phyloP scores from a whole-genome alignment of 345 rosid species.

The Linum trigynum region DNA sequence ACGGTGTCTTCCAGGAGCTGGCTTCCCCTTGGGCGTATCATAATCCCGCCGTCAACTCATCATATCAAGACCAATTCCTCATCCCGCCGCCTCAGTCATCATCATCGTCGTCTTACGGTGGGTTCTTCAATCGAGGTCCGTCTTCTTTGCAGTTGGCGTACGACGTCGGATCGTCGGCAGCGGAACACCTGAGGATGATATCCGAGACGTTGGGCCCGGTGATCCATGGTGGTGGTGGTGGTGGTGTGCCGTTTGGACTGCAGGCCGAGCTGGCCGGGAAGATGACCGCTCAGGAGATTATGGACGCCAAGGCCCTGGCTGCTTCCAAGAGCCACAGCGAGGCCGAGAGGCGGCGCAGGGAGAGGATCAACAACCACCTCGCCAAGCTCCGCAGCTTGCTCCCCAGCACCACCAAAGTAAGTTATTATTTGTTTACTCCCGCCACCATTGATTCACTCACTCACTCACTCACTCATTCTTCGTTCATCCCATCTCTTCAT shows the following conservation, averaged over 20 bases:
- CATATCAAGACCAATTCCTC: constrained; percentile 54
- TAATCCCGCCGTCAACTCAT: constrained; percentile 48
- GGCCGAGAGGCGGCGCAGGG: constrained; percentile 91
- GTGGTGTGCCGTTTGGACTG: constrained; percentile 61
- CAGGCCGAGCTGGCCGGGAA: constrained; percentile 67
- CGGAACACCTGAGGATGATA: constrained; percentile 65
- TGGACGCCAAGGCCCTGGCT: constrained; percentile 99
- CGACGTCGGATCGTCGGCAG: constrained; percentile 35
- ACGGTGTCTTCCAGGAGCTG: constrained; percentile 24
- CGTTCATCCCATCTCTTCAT: too few species aligned
- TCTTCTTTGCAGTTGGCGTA: constrained; percentile 54
- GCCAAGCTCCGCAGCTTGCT: constrained; percentile 89
- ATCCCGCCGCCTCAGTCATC: constrained; percentile 43
- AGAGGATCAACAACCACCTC: constrained; percentile 92
- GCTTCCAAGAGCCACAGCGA: constrained; percentile 98
- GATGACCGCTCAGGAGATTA: constrained; percentile 91
- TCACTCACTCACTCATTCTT: too few species aligned
- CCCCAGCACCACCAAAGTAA: constrained; percentile 97
- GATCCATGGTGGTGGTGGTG: constrained; percentile 48
- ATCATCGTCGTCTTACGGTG: constrained; percentile 40
- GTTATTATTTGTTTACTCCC: constrained; percentile 20
- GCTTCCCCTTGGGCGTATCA: constrained; percentile 44
- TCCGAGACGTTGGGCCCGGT: constrained; percentile 73
- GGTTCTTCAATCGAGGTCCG: constrained; percentile 50
- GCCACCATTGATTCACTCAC: too few species aligned